Evolutionary conservation across 2,329 filamentous ascomycete species (phyloP).

Genomic region (Phialocephala subalpina): DNA sequence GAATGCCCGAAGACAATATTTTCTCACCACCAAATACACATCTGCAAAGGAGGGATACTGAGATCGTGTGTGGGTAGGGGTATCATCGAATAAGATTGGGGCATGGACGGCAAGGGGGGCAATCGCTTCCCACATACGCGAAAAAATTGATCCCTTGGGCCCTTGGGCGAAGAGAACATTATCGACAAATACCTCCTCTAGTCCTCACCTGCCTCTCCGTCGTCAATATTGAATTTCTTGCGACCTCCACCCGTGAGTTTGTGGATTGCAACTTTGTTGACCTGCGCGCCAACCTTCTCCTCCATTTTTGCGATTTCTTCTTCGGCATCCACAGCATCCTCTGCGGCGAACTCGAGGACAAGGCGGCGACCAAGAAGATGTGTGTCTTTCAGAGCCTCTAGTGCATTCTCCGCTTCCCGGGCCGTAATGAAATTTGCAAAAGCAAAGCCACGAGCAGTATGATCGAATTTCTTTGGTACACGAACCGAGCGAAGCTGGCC

Average conservation of each 20-base stretch:
- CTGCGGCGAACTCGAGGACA: slow-evolving; percentile 90
- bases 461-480: slow-evolving; percentile 94
- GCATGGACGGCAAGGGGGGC: slow-evolving; percentile 26
- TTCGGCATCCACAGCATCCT: slow-evolving; percentile 89
- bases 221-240: slow-evolving; percentile 87
- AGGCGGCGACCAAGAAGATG: slow-evolving; percentile 90
- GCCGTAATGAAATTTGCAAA: slow-evolving; percentile 96
- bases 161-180: slow-evolving; percentile 21
- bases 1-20: slow-evolving; percentile 10
- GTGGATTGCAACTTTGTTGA: slow-evolving; percentile 89
- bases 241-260: slow-evolving; percentile 84
- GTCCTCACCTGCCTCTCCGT: slow-evolving; percentile 61
- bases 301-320: slow-evolving; percentile 97
- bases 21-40: slow-evolving; percentile 6
- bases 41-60: slow-evolving; percentile 20
- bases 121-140: slow-evolving; percentile 14
- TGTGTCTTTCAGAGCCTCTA: slow-evolving; percentile 90
- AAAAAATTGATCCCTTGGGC: slow-evolving; percentile 22
- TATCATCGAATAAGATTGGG: slow-evolving; percentile 16
- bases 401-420: slow-evolving; percentile 87
- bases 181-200: slow-evolving; percentile 39
- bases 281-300: slow-evolving; percentile 90
- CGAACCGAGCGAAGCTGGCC: slow-evolving; percentile 92
- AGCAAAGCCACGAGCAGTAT: slow-evolving; percentile 88
- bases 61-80: slow-evolving; percentile 16